Conservation (phyloP, 2,329 filamentous ascomycete genomes). For the Fusarium armeniacum region DNA sequence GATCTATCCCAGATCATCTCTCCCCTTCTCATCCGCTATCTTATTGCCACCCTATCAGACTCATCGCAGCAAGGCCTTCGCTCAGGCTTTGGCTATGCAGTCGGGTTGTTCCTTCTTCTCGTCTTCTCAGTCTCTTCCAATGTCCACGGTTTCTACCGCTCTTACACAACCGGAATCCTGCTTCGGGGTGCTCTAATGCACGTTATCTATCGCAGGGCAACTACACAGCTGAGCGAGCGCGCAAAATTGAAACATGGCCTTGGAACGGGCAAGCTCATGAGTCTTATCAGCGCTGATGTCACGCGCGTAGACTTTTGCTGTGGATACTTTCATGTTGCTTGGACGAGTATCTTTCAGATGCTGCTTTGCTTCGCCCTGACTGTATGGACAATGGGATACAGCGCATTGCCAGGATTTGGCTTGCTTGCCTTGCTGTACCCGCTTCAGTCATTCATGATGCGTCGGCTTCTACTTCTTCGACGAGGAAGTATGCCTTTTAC, state of each 20-base stretch:
- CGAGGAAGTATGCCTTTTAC: constrained; percentile 32
- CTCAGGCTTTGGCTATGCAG: constrained; percentile 29
- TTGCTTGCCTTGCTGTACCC: constrained; percentile 26
- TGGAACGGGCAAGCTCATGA: constrained; percentile 51
- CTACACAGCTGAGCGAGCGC: constrained; percentile 26
- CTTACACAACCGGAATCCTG: constrained; percentile 17
- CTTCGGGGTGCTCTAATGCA: constrained; percentile 34
- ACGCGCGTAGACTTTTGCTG: constrained; percentile 53
- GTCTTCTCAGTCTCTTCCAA: constrained; percentile 35
- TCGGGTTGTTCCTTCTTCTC: constrained; percentile 16
- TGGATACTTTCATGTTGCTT: constrained; percentile 51
- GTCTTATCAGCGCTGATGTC: constrained; percentile 53
- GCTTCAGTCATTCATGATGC: constrained; percentile 36
- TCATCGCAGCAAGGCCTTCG: constrained; percentile 25
- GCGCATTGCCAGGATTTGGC: constrained; percentile 24
- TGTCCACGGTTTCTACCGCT: constrained; percentile 33
- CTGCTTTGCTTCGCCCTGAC: constrained; percentile 49
- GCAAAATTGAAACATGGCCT: constrained; percentile 41
- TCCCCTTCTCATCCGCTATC: constrained; percentile 30
- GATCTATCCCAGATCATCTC: constrained; percentile 42
- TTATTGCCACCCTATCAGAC: constrained; percentile 26
- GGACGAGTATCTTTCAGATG: constrained; percentile 53
- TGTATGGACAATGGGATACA: constrained; percentile 27
- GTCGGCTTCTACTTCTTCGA: constrained; percentile 16
- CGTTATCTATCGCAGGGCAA: constrained; percentile 31